Base-by-base conservation (phyloP, 768 basidiomycete species). In the Leccinellum luteum region DNA sequence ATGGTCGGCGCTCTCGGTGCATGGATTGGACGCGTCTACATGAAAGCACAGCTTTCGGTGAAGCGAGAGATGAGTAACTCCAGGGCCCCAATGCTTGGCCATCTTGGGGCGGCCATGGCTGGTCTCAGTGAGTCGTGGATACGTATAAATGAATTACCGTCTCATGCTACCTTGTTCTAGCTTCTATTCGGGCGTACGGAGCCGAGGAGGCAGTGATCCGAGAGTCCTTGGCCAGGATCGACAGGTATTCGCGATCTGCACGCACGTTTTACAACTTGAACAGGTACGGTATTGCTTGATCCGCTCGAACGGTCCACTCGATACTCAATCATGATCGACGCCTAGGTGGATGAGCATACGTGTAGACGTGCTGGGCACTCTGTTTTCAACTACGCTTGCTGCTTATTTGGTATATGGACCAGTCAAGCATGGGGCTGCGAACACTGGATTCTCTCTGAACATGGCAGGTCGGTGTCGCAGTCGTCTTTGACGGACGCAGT, bases 251-350 rank as follows among this genome's bases (percentile, higher is more conserved):
- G n/a, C 71, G 74, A 35, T 65, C 76, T 0, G 75, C 73, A 3
- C 63, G 77, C 19, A 70, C 70, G 3, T 79, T 78, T 73, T 83
- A 81, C 60, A 78, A 80, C 56, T 60, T 81, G 47, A 81, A 81
- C 60, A 72, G 80, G 78, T 73, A 51, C 67, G 28, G 12, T 19
- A 0, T 51, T n/a, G n/a, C 25, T 35, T 28, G 28, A n/a, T 31
- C 19, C 7, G 0, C 13, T 51, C 41, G 23, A 51, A 19, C 6
- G 19, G 14, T 13, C 17, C 12, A 4, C 23, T 50, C 5, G 7
- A 51, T 14, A 6, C 31, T 54, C 23, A 54, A 3, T 0, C 1
- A 19, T 25, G 3, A 1, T 9, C 9, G 9, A 32, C 43, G 30
- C 45, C 19, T 51, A 77, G 80, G 52, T 83, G 81, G 82, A 67